These are phyloP conservation scores for Fonsecaea pugnacius DNA, from an alignment of 2,329 filamentous ascomycete species.

Conservation along the genomic window DNA sequence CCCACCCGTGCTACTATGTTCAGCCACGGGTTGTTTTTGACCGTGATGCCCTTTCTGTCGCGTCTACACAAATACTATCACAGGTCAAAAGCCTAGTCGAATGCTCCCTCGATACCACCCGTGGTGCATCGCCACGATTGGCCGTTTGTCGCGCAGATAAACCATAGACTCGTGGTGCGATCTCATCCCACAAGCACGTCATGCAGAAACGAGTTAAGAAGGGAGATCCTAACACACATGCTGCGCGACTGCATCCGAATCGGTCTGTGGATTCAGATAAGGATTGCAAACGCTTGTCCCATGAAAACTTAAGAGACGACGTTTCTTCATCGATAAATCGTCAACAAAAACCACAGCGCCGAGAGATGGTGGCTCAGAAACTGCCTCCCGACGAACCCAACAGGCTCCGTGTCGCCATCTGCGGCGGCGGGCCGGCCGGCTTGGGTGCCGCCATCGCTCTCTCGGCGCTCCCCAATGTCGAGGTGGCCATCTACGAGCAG, in stretches of 20 bases:
- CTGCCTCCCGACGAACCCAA: background rate
- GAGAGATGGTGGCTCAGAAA: conserved; percentile 1
- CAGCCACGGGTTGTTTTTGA: too few relatives aligned
- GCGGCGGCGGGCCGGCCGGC: conserved; percentile 48
- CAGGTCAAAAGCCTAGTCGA: background rate
- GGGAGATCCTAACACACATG: background rate
- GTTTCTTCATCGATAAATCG: background rate
- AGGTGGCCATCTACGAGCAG: conserved; percentile 53
- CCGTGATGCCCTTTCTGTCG: too few relatives aligned
- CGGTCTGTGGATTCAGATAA: background rate
- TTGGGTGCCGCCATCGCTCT: conserved; percentile 54
- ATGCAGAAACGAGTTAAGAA: background rate
- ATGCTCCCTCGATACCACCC: background rate
- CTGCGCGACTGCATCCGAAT: background rate
- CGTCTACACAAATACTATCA: background rate
- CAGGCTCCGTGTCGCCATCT: conserved; percentile 42
- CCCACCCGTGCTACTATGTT: too few relatives aligned
- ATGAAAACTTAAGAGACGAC: background rate
- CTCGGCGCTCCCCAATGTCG: conserved; percentile 44
- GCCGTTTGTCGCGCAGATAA: background rate
- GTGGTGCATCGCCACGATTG: background rate
- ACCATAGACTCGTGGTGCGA: background rate
- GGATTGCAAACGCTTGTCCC: background rate
- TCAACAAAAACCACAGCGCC: background rate
- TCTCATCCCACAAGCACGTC: background rate